phyloP scores from a whole-genome alignment of 257 asterid species.

The Penstemon davidsonii region DNA sequence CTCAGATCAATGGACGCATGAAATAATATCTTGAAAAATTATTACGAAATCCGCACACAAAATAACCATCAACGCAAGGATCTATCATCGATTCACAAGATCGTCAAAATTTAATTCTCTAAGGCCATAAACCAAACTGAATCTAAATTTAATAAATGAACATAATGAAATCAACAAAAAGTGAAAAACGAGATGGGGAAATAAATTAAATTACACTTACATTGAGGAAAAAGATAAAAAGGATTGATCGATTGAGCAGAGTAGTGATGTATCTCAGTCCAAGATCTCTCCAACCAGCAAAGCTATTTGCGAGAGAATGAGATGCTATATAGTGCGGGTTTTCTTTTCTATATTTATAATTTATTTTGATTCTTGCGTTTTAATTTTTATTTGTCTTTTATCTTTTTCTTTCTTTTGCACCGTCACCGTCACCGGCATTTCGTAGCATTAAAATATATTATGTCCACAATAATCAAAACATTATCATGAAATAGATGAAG shows the following conservation, averaged over 20 bases:
- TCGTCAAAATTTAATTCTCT: neutral
- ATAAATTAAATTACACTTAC: constrained; percentile 21
- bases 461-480: too few relatives aligned
- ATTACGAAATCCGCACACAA: neutral
- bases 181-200: too few relatives aligned
- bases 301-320: constrained; percentile 15
- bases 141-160: constrained; percentile 8
- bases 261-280: constrained; percentile 31
- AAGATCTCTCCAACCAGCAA: constrained; percentile 32
- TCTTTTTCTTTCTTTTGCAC: neutral
- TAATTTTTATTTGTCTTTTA: constrained; percentile 6
- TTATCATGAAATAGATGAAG: too few relatives aligned
- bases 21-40: neutral
- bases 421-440: too few relatives aligned
- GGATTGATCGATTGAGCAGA: constrained; percentile 8
- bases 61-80: constrained; percentile 12
- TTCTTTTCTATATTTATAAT: neutral
- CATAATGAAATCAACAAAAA: neutral
- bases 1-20: constrained; percentile 14
- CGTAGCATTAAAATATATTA: too few relatives aligned
- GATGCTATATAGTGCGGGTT: constrained; percentile 14
- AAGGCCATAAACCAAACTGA: neutral
- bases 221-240: constrained; percentile 23
- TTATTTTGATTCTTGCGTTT: neutral
- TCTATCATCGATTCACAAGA: constrained; percentile 18